A percentile compares a stretch with the other conserved stretches of the same genome.
Evolutionary conservation across 140 eudicot genomes (phyloP).

Genomic region (Cichorium intybus): DNA sequence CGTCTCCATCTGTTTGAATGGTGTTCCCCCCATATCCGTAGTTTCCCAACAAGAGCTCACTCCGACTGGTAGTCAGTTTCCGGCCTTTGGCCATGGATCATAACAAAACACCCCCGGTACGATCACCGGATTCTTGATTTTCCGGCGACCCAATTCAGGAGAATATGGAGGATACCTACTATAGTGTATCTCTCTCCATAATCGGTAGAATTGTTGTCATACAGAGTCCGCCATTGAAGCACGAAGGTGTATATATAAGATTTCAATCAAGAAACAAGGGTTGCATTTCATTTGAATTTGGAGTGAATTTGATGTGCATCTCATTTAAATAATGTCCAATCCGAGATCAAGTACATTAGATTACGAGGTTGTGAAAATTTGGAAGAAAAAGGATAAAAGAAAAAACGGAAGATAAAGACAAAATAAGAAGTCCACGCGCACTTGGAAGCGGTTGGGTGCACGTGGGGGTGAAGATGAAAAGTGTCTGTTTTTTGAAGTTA

Average conservation of each 20-base stretch:
- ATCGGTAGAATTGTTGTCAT: constrained; percentile 4
- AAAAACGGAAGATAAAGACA: constrained; percentile 15
- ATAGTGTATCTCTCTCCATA: constrained; percentile 2
- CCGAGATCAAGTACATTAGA: constrained; percentile 12
- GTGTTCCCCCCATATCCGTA: constrained; percentile 25
- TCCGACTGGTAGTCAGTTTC: constrained; percentile 58
- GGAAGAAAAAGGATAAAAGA: constrained; percentile 1
- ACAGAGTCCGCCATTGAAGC: constrained; percentile 25
- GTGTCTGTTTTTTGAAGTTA: constrained; percentile 9
- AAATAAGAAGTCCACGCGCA: constrained; percentile 18
- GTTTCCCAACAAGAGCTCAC: constrained; percentile 58
- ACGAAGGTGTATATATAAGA: constrained; percentile 46
- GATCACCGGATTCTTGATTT: constrained; percentile 9
- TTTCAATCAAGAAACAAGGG: background rate
- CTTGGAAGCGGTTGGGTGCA: constrained; percentile 20
- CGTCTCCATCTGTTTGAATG: constrained; percentile 18
- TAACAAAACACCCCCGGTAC: constrained; percentile 20
- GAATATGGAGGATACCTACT: background rate
- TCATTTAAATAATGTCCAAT: constrained; percentile 25
- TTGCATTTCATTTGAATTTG: constrained; percentile 49
- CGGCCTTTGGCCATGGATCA: constrained; percentile 75
- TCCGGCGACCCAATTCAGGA: constrained; percentile 18
- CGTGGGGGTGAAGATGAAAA: constrained; percentile 17
- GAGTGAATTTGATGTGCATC: constrained; percentile 35
- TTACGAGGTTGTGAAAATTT: constrained; percentile 28